These are phyloP conservation scores for Neonectria ditissima DNA, from an alignment of 2,329 filamentous ascomycete species.

Conservation along the genomic window DNA sequence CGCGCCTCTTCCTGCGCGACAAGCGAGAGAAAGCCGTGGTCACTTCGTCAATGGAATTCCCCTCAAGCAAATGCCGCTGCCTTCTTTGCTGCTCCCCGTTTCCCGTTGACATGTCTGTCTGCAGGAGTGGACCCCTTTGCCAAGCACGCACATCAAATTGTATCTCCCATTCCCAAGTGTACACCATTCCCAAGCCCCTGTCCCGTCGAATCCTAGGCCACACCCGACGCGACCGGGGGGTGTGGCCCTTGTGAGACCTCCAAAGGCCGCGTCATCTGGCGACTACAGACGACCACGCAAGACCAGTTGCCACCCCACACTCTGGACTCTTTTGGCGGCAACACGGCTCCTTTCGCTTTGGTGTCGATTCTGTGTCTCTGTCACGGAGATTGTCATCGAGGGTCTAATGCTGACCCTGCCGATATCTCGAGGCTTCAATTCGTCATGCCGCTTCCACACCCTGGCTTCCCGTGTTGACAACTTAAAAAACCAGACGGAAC, in stretches of 20 bases:
- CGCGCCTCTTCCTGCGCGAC: slow-evolving; percentile 23
- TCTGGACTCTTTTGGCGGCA: not conserved
- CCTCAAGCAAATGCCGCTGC: not conserved
- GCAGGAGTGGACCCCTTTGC: slow-evolving; percentile 14
- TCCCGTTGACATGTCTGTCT: not conserved
- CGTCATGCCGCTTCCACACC: not conserved
- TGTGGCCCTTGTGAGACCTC: slow-evolving; percentile 38
- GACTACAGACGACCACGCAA: slow-evolving; percentile 33
- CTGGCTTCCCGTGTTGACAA: not conserved
- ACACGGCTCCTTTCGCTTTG: not conserved
- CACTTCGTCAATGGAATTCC: not conserved
- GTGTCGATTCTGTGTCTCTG: not conserved
- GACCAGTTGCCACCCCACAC: slow-evolving; percentile 13
- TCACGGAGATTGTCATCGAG: slow-evolving; percentile 17
- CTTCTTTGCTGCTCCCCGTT: not conserved
- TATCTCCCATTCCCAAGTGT: too few species aligned
- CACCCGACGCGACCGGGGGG: slow-evolving; percentile 34
- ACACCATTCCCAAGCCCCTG: too few species aligned
- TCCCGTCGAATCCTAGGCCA: slow-evolving; percentile 12
- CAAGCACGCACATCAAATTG: slow-evolving; percentile 17
- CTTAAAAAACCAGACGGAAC: not conserved
- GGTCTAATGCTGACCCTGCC: slow-evolving; percentile 24
- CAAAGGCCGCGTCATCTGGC: slow-evolving; percentile 45
- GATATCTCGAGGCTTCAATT: slow-evolving; percentile 18
- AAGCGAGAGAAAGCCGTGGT: not conserved